Percentiles rank a stretch among this genome's conserved stretches.
Conservation (phyloP, 2,329 filamentous ascomycete genomes). For the Colletotrichum magnum region DNA sequence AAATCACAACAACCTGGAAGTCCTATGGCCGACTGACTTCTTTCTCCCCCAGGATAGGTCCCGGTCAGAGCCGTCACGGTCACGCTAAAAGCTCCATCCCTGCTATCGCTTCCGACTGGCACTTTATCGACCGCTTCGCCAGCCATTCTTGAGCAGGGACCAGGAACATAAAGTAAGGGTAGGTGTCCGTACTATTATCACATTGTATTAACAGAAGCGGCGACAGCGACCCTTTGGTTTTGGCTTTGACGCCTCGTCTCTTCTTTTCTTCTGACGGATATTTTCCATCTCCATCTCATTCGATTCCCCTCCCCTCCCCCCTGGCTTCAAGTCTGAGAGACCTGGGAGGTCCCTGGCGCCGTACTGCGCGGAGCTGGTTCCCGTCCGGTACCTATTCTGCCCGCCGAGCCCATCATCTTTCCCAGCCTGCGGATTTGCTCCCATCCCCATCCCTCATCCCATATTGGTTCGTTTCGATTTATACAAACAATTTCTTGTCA, state of each 20-base stretch:
- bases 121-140: slow-evolving; percentile 19
- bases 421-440: slow-evolving; percentile 37
- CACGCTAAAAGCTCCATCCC: slow-evolving; percentile 34
- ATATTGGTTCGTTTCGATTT: too few species aligned
- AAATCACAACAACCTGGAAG: background rate
- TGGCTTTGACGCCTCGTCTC: slow-evolving; percentile 12
- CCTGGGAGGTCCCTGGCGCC: slow-evolving; percentile 28
- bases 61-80: slow-evolving; percentile 19
- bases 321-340: too few species aligned
- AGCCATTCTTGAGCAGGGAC: slow-evolving; percentile 17
- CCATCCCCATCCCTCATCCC: background rate
- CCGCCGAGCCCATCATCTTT: slow-evolving; percentile 6
- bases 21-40: slow-evolving; percentile 16
- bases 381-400: slow-evolving; percentile 25
- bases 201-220: background rate
- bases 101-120: slow-evolving; percentile 32
- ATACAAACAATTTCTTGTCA: slow-evolving; percentile 1
- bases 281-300: background rate
- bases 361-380: slow-evolving; percentile 12
- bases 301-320: slow-evolving; percentile 6
- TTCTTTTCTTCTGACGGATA: slow-evolving; percentile 12
- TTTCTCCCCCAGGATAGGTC: background rate
- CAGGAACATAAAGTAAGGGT: slow-evolving; percentile 6
- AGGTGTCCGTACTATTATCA: background rate
- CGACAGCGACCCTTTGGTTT: background rate